Percentiles rank a stretch among this genome's conserved stretches.
phyloP scores from a whole-genome alignment of 371 early-diverging fungal genomes.

The Mortierella sp. region DNA sequence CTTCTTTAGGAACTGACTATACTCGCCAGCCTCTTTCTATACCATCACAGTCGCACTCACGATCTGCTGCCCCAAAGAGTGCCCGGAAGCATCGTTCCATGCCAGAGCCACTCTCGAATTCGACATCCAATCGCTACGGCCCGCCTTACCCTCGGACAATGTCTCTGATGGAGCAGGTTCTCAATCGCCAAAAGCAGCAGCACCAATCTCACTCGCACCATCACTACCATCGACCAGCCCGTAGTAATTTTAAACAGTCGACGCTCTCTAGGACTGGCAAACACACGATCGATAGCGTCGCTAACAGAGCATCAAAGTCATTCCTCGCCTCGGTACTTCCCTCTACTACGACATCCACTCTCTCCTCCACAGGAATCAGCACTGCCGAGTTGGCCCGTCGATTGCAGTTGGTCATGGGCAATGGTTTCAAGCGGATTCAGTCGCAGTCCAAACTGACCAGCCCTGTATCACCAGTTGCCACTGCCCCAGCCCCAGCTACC shows the following conservation, averaged over 20 bases:
- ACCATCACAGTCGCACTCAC: constrained; percentile 9
- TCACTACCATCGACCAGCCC: constrained; percentile 11
- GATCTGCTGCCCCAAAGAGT: constrained; percentile 11
- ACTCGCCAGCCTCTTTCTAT: constrained; percentile 9
- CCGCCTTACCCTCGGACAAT: constrained; percentile 30
- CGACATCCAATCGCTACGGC: constrained; percentile 1
- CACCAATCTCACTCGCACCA: constrained; percentile 18
- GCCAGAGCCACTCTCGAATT: constrained; percentile 18
- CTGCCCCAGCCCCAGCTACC: neutral
- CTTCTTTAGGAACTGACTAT: neutral
- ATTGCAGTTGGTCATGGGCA: constrained; percentile 30
- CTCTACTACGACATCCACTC: neutral
- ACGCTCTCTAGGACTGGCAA: constrained; percentile 32
- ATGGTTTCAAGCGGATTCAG: constrained; percentile 35
- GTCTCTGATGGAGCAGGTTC: constrained; percentile 55
- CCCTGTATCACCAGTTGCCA: neutral
- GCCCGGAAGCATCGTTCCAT: constrained; percentile 33
- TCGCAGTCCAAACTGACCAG: constrained; percentile 23
- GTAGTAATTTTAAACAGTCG: constrained; percentile 46
- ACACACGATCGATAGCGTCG: constrained; percentile 15
- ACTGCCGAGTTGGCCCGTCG: constrained; percentile 36
- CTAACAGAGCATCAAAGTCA: constrained; percentile 15
- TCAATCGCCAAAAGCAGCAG: constrained; percentile 47
- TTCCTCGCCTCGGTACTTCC: neutral
- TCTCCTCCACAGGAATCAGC: constrained; percentile 16